Evolutionary conservation across 1,139 yeast species (phyloP).

Genomic region (Geotrichum macrosporum): DNA sequence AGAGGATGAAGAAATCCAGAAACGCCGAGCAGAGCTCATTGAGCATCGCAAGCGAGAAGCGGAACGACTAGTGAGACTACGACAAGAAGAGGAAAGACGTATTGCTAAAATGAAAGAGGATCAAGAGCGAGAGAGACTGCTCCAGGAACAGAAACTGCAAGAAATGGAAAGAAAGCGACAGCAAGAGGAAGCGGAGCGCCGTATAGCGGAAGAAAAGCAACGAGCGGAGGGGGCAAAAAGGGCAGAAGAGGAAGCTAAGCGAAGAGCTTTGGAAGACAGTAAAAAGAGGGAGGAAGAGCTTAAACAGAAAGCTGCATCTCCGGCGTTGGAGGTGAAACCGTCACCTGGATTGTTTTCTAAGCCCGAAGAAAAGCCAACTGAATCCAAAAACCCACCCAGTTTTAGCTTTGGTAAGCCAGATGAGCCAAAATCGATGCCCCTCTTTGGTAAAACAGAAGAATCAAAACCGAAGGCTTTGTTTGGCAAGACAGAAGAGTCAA

Average conservation of each 20-base stretch:
- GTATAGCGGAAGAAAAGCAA: conserved; percentile 4
- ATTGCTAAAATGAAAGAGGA: conserved; percentile 5
- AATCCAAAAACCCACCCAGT: neutral
- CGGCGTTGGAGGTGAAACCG: conserved; percentile 2
- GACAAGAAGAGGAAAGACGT: conserved; percentile 14
- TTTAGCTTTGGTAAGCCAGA: conserved; percentile 6
- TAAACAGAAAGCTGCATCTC: conserved; percentile 8
- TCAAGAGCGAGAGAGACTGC: conserved; percentile 13
- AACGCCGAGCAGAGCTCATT: conserved; percentile 11
- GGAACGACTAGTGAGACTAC: conserved; percentile 9
- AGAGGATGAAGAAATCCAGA: conserved; percentile 14
- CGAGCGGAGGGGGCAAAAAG: conserved; percentile 8
- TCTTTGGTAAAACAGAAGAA: no score
- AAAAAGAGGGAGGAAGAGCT: conserved; percentile 9
- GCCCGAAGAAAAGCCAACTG: conserved; percentile 1
- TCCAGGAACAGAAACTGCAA: neutral
- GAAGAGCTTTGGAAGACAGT: neutral
- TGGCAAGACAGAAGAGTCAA: no score
- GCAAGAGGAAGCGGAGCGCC: conserved; percentile 11
- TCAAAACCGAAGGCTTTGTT: no score
- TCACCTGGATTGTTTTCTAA: conserved; percentile 3
- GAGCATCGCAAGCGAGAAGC: conserved; percentile 7
- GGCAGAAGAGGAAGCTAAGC: conserved; percentile 10
- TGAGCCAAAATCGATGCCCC: no score
- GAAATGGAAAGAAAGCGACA: conserved; percentile 12